Base-by-base conservation (phyloP, 2,329 filamentous ascomycete genomes). In the Penicillium brevicompactum region DNA sequence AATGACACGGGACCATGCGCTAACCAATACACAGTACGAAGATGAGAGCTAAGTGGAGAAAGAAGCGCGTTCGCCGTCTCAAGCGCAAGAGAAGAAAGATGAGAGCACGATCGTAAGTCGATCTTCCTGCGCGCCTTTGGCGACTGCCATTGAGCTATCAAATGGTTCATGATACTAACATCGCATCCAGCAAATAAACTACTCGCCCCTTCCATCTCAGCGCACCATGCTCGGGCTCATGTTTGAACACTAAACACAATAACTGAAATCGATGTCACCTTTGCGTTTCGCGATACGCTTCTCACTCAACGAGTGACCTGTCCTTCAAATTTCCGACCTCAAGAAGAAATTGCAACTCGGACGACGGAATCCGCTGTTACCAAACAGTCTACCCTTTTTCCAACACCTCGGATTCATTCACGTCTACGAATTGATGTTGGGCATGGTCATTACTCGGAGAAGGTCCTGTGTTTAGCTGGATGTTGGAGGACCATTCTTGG, bases 21-120 rank as follows among this genome's bases (percentile, higher is more conserved):
- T 62, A 51, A 63, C 61, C 13, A 38, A 21, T 24, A 48, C 61
- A 60, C 67, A 68, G 70, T 75, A 67, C 73, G 74, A 77, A 76
- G 74, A 88, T 88, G 86, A 88, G 93, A 94, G 92, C 92, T 78
- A 97, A 97, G 87, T 97, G 94, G 94, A 94, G 93, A 87, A 99
- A 99, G 90, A 99, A 99, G 93, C 87, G 94, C 80, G 92, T 96
- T 83, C 87, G 94, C 76, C 89, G 94, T 82, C 91, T 99, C 81
- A 97, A 97, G 90, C 89, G 92, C 79, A 99, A 99, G 92, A 92
- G 94, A 85, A 95, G 94, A 92, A 99, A 99, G 93, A 96, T 94
- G 84, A 88, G 94, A 80, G 94, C 93, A 75, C 84, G 94, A 84
- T 92, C 88, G 94, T 97, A 86, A 86, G 92, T 81, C 41, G 37